A percentile compares a stretch with the other conserved stretches of the same genome.
These are phyloP conservation scores for Colletotrichum noveboracense DNA, from an alignment of 2,329 filamentous ascomycete genomes.

Conservation along the genomic window DNA sequence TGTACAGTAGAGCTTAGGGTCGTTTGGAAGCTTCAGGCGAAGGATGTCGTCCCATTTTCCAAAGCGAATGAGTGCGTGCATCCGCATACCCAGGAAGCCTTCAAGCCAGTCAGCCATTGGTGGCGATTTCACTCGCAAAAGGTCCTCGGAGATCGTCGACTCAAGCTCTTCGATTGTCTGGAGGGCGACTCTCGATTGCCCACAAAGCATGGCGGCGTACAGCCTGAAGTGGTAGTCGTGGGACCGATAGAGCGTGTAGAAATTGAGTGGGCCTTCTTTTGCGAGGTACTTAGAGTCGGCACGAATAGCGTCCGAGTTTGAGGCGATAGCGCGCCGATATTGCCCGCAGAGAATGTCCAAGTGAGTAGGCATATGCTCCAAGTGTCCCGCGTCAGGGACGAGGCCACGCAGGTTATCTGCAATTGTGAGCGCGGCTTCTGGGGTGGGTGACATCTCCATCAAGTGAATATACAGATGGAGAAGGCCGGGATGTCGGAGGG, in stretches of 20 bases:
- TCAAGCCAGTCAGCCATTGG: slow-evolving; percentile 85
- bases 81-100: slow-evolving; percentile 68
- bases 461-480: slow-evolving; percentile 80
- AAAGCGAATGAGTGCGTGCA: slow-evolving; percentile 76
- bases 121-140: slow-evolving; percentile 68
- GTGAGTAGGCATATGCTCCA: slow-evolving; percentile 80
- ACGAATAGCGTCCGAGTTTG: slow-evolving; percentile 69
- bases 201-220: slow-evolving; percentile 81
- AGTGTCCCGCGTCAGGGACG: slow-evolving; percentile 72
- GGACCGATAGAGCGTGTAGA: slow-evolving; percentile 78
- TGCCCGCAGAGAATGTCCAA: slow-evolving; percentile 77
- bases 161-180: slow-evolving; percentile 66
- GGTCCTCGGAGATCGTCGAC: slow-evolving; percentile 62
- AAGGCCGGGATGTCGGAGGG: slow-evolving; percentile 68
- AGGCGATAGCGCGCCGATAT: slow-evolving; percentile 69
- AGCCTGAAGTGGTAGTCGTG: slow-evolving; percentile 79
- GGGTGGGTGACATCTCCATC: slow-evolving; percentile 76
- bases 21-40: slow-evolving; percentile 57
- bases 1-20: slow-evolving; percentile 68
- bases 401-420: slow-evolving; percentile 69
- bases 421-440: slow-evolving; percentile 65
- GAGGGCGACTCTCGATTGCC: slow-evolving; percentile 65
- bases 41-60: slow-evolving; percentile 74
- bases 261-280: slow-evolving; percentile 66
- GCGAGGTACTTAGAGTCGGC: slow-evolving; percentile 72